Percentiles rank a stretch among this genome's conserved stretches.
Conservation (phyloP, 345 rosid species). For the Brassica cretica region DNA sequence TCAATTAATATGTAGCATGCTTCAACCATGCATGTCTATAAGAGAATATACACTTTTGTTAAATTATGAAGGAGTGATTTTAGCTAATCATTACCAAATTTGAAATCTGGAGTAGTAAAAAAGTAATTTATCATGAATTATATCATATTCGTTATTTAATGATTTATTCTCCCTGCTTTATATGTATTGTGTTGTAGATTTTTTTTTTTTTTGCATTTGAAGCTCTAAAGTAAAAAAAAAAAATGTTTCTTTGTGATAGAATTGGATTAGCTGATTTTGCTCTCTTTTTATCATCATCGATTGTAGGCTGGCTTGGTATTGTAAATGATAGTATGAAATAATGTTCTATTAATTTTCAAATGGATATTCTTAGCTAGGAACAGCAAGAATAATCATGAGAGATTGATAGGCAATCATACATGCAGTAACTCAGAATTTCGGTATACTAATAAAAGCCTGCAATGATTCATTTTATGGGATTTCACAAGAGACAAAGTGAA, state of each 20-base stretch:
- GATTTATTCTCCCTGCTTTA: background rate
- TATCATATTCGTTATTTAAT: background rate
- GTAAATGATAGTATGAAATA: background rate
- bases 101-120: background rate
- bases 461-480: background rate
- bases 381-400: background rate
- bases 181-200: background rate
- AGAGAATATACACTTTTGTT: background rate
- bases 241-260: background rate
- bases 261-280: background rate
- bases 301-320: background rate
- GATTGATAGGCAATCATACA: background rate
- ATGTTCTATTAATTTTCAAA: background rate
- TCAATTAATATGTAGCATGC: constrained; percentile 12
- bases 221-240: background rate
- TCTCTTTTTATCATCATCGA: background rate
- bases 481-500: background rate
- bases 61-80: background rate
- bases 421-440: background rate
- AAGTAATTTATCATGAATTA: background rate
- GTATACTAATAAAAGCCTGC: background rate
- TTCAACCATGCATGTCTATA: background rate
- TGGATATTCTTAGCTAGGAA: background rate
- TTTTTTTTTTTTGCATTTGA: background rate
- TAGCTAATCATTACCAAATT: background rate